These are phyloP conservation scores for Albatrellus ellisii DNA, from an alignment of 768 basidiomycete species.

Conservation along the genomic window DNA sequence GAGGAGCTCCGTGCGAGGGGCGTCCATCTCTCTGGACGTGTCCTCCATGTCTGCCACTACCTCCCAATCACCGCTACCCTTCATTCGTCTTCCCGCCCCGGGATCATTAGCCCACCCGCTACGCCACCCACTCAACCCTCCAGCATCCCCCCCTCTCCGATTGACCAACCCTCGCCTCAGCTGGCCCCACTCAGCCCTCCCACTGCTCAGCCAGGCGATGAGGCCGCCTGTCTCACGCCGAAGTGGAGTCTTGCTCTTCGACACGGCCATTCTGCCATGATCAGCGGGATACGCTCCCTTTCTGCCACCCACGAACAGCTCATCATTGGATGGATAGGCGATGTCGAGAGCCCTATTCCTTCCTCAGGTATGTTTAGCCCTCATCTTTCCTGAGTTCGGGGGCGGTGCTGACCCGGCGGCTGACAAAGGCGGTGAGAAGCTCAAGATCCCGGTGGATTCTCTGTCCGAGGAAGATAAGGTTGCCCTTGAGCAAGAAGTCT, in stretches of 20 bases:
- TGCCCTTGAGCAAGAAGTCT: constrained; percentile 53
- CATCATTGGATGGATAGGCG: constrained; percentile 91
- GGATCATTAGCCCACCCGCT: constrained; percentile 59
- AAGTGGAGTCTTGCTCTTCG: constrained; percentile 70
- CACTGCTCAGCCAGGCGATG: constrained; percentile 11
- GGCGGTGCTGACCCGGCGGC: constrained; percentile 5
- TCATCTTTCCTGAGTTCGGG: constrained; percentile 14
- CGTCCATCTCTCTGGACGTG: constrained; percentile 70
- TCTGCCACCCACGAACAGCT: constrained; percentile 79
- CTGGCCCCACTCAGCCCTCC: no score
- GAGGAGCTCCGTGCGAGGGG: constrained; percentile 55
- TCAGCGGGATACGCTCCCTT: constrained; percentile 82
- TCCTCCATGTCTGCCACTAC: constrained; percentile 88
- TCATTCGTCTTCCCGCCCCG: constrained; percentile 22
- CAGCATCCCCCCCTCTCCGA: constrained; percentile 27
- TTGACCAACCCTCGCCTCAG: constrained; percentile 7
- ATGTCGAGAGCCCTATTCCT: constrained; percentile 41
- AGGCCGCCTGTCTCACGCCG: constrained; percentile 5
- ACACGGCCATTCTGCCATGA: constrained; percentile 91
- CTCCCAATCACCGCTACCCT: constrained; percentile 68
- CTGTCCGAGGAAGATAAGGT: constrained; percentile 51
- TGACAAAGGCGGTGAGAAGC: constrained; percentile 15
- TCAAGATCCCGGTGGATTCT: constrained; percentile 32
- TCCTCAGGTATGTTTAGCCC: constrained; percentile 8
- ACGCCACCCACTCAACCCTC: constrained; percentile 53